Evolutionary conservation across 345 rosid genomes (phyloP).

Genomic region (Xanthoceras sorbifolium): DNA sequence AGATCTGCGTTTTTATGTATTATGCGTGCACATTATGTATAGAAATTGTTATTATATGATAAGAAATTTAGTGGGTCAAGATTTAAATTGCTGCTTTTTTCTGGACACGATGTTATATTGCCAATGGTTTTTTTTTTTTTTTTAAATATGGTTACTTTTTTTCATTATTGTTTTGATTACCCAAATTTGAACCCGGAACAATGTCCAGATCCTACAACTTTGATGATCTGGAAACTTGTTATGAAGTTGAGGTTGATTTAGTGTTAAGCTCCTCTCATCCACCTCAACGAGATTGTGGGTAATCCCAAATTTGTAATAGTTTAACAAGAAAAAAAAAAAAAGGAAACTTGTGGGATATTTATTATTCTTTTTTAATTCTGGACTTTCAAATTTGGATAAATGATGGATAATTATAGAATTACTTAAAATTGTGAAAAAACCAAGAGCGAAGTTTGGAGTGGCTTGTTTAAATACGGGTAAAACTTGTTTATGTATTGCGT

Average conservation of each 20-base stretch:
- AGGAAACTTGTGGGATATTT: no score
- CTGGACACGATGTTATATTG: neutral
- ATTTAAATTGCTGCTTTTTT: neutral
- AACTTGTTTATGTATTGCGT: neutral
- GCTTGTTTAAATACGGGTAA: neutral
- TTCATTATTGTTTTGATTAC: no score
- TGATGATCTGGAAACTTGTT: neutral
- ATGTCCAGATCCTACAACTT: neutral
- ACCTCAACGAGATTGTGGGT: no score
- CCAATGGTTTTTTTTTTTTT: neutral
- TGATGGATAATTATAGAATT: no score
- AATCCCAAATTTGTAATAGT: no score
- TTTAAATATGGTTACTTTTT: neutral
- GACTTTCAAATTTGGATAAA: no score
- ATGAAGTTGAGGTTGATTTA: neutral
- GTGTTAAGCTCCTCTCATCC: no score
- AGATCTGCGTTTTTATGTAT: constrained; percentile 8
- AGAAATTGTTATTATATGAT: neutral
- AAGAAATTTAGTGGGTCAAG: neutral
- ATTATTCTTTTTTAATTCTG: no score
- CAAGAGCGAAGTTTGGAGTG: no score
- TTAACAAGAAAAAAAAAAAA: no score
- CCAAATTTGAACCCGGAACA: neutral
- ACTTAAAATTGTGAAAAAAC: no score
- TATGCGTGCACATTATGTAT: neutral